Evolutionary conservation across 805 yeast genomes (phyloP).

Genomic region (Hanseniaspora thailandica): DNA sequence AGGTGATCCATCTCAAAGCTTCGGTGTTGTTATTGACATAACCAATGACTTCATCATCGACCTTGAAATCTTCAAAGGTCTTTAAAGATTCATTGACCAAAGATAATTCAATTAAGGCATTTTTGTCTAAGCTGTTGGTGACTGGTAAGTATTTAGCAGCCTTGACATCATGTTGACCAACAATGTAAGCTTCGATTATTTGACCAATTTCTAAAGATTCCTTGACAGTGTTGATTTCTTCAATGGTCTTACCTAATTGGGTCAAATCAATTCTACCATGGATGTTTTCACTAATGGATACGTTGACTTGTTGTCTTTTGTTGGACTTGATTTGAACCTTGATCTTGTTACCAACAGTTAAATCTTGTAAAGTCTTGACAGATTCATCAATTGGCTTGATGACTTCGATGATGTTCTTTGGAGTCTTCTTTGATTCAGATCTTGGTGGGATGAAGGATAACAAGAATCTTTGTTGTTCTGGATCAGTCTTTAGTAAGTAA

Average conservation of each 20-base stretch:
- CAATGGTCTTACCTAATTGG: conserved; percentile 45
- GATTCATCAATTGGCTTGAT: conserved; percentile 51
- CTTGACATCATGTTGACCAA: conserved; percentile 67
- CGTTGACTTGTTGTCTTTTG: conserved; percentile 62
- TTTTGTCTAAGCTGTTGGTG: conserved; percentile 45
- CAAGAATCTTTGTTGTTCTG: conserved; percentile 56
- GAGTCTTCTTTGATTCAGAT: conserved; percentile 15
- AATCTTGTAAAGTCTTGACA: conserved; percentile 40
- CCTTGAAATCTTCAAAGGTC: conserved; percentile 34
- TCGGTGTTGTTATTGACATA: conserved; percentile 54
- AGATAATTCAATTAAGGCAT: conserved; percentile 53
- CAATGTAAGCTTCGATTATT: conserved; percentile 47
- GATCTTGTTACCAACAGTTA: conserved; percentile 47
- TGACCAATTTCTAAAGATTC: conserved; percentile 45
- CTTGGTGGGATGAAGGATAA: conserved; percentile 43
- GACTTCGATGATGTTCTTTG: conserved; percentile 2
- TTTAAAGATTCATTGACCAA: conserved; percentile 29
- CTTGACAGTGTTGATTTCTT: conserved; percentile 52
- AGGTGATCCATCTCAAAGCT: conserved; percentile 54
- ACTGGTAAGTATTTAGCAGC: conserved; percentile 57
- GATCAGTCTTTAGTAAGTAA: conserved; percentile 55
- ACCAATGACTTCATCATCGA: conserved; percentile 42
- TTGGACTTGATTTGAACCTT: conserved; percentile 50
- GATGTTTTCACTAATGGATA: conserved; percentile 61
- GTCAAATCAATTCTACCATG: conserved; percentile 72